Conservation (phyloP, 202 grass and related monocot species). For the Carex arenaria region DNA sequence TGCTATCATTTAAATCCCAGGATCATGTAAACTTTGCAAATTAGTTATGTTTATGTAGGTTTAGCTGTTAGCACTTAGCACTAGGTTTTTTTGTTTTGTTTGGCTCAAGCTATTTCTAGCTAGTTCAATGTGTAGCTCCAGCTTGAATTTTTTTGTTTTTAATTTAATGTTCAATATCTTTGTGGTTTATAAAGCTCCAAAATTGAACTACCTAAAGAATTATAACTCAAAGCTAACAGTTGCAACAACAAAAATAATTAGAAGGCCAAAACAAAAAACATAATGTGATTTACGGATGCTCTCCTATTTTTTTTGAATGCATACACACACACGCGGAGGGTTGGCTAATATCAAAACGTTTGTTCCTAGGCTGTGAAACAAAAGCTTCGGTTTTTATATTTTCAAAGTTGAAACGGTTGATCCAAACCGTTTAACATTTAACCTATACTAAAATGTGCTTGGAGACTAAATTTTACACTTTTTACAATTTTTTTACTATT, state of each 20-base stretch:
- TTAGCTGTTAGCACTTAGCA: neutral
- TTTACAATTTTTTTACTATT: too few relatives aligned
- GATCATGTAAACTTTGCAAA: neutral
- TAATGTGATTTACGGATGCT: neutral
- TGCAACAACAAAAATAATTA: neutral
- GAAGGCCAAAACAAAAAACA: neutral
- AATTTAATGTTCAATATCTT: neutral
- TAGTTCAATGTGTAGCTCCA: neutral
- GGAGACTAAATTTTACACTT: too few relatives aligned
- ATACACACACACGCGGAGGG: too few relatives aligned
- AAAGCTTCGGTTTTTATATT: too few relatives aligned
- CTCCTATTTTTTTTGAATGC: neutral
- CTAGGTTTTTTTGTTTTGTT: neutral
- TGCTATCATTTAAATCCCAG: neutral
- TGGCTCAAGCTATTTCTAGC: neutral
- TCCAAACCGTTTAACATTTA: too few relatives aligned
- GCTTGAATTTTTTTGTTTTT: neutral
- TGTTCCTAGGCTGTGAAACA: too few relatives aligned
- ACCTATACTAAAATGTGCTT: too few relatives aligned
- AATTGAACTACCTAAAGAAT: neutral
- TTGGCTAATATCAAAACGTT: too few relatives aligned
- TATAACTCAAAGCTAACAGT: neutral
- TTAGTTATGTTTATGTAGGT: neutral
- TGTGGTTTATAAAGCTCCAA: neutral
- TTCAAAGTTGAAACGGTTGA: too few relatives aligned